Conservation (phyloP, 345 rosid species). For the Zanthoxylum bungeanum region DNA sequence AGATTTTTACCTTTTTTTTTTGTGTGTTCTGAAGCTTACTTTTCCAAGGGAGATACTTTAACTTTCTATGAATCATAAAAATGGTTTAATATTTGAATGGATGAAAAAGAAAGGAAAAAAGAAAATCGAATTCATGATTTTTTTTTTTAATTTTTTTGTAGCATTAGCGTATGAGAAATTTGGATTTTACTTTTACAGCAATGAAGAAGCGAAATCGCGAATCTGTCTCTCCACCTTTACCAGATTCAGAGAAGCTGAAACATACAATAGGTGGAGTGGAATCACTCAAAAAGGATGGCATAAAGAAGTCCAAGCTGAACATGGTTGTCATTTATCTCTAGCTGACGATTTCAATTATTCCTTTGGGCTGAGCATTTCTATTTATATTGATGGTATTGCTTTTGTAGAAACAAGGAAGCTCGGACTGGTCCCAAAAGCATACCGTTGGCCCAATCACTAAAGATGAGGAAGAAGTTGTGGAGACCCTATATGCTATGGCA, state of each 20-base stretch:
- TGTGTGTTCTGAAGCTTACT: constrained; percentile 23
- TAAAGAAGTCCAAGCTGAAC: constrained; percentile 43
- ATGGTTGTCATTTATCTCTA: constrained; percentile 39
- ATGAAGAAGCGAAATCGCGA: constrained; percentile 74
- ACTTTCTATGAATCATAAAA: constrained; percentile 24
- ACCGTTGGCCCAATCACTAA: constrained; percentile 61
- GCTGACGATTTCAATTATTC: constrained; percentile 15
- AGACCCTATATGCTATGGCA: constrained; percentile 78
- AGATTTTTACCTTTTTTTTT: constrained; percentile 4
- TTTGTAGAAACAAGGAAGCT: constrained; percentile 28
- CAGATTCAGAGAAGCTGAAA: constrained; percentile 53
- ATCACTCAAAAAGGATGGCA: constrained; percentile 35
- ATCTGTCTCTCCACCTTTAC: constrained; percentile 49
- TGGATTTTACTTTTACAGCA: constrained; percentile 49
- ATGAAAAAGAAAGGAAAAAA: background rate
- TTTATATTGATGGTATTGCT: constrained; percentile 11
- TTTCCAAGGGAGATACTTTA: constrained; percentile 29
- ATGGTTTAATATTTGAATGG: background rate
- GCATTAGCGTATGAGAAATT: constrained; percentile 16
- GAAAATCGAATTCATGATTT: background rate
- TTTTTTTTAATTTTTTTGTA: too few relatives aligned
- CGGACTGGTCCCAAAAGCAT: constrained; percentile 20
- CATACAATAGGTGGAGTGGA: constrained; percentile 31
- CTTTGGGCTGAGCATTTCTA: constrained; percentile 5
- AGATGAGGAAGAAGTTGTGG: constrained; percentile 97